A percentile compares a stretch with the other conserved stretches of the same genome.
Conservation (phyloP, 306 rosid species). For the Gastrolobium villosum region DNA sequence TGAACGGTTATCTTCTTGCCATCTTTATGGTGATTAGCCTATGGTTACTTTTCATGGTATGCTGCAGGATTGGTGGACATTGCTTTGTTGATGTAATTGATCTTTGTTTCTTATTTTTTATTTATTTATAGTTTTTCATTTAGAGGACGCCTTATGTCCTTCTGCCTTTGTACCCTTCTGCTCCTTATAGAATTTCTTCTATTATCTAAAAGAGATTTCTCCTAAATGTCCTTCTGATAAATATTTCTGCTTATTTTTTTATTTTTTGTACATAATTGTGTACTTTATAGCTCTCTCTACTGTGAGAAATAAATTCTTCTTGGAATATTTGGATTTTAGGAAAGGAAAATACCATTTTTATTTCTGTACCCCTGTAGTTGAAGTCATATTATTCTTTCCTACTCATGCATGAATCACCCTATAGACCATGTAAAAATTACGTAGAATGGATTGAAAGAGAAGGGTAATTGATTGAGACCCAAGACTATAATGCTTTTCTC, state of each 20-base stretch:
- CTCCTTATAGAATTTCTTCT: conserved; percentile 16
- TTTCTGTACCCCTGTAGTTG: neutral
- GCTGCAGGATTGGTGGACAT: conserved; percentile 18
- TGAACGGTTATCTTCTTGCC: neutral
- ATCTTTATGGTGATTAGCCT: conserved; percentile 23
- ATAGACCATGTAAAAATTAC: neutral
- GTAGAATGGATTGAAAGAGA: neutral
- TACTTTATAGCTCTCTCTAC: neutral
- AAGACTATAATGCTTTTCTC: neutral
- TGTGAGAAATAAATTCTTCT: neutral
- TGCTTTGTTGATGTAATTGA: conserved; percentile 25
- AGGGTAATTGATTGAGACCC: conserved; percentile 19
- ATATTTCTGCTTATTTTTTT: too few relatives aligned
- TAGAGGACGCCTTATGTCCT: conserved; percentile 6
- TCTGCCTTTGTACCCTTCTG: conserved; percentile 9
- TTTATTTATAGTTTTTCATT: neutral
- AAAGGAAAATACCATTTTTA: conserved; percentile 11
- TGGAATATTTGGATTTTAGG: conserved; percentile 26
- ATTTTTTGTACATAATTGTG: neutral
- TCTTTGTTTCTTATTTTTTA: neutral
- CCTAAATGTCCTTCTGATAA: neutral
- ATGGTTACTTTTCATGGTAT: neutral
- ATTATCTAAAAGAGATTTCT: neutral
- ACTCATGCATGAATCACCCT: neutral
- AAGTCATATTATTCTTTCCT: conserved; percentile 33